A percentile compares a stretch with the other conserved stretches of the same genome.
Conservation (phyloP, 2,329 filamentous ascomycete genomes). For the Colletotrichum sp. region DNA sequence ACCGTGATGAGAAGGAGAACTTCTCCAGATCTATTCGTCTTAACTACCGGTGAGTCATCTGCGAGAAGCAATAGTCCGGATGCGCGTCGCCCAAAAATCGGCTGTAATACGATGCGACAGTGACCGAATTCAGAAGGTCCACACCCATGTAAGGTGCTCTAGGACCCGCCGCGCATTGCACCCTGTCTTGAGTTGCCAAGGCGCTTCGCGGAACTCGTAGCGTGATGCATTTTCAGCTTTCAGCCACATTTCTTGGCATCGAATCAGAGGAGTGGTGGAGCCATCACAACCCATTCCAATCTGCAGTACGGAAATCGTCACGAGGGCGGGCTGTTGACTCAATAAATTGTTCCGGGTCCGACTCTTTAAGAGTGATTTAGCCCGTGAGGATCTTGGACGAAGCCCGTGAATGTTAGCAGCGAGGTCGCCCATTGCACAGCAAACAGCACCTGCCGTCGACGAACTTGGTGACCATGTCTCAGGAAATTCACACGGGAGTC, state of each 20-base stretch:
- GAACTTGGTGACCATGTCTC: not conserved
- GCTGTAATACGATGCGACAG: not conserved
- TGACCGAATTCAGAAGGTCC: not conserved
- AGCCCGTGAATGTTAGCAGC: not conserved
- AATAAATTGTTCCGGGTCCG: not conserved
- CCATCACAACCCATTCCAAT: not conserved
- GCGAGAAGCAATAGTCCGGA: not conserved
- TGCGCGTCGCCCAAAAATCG: not conserved
- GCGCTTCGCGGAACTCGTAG: not conserved
- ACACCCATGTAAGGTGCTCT: fast-evolving
- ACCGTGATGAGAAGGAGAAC: not conserved
- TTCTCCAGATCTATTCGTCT: not conserved
- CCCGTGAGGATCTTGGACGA: not conserved
- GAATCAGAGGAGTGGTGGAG: not conserved
- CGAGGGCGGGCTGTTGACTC: not conserved
- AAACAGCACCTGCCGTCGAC: not conserved
- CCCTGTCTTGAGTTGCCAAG: not conserved
- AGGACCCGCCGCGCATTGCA: not conserved
- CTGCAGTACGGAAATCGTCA: not conserved
- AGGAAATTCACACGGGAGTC: not conserved
- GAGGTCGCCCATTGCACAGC: not conserved
- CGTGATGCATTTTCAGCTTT: not conserved
- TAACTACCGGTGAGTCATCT: not conserved
- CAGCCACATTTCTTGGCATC: not conserved
- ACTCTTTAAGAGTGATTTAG: not conserved